Conservation (phyloP, 345 rosid genomes). For the Citrus hindsii region DNA sequence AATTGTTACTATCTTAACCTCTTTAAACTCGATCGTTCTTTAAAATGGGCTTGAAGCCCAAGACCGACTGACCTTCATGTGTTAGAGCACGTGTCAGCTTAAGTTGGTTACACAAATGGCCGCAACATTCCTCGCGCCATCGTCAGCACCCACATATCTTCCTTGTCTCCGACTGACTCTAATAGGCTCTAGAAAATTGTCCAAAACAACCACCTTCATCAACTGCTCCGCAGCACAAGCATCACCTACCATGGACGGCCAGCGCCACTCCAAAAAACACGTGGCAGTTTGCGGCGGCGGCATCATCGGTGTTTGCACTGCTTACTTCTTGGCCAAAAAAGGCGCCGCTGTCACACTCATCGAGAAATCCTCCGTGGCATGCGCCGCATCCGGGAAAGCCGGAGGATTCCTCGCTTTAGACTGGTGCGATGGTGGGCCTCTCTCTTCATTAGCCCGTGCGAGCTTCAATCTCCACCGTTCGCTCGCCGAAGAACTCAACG, state of each 20-base stretch:
- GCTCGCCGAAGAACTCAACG: slow-evolving; percentile 69
- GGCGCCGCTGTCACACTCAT: slow-evolving; percentile 68
- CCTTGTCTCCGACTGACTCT: background rate
- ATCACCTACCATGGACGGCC: slow-evolving; percentile 30
- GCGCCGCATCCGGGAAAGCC: slow-evolving; percentile 90
- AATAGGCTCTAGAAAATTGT: background rate
- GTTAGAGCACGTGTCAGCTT: slow-evolving; percentile 17
- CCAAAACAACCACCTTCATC: background rate
- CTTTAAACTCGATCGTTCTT: background rate
- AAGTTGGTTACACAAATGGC: background rate
- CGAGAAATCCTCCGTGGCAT: slow-evolving; percentile 75
- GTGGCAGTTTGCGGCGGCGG: slow-evolving; percentile 81
- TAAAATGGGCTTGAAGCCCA: background rate
- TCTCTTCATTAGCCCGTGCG: slow-evolving; percentile 61
- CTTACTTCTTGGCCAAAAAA: slow-evolving; percentile 73
- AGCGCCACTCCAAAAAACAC: slow-evolving; percentile 26
- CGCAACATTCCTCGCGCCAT: slow-evolving; percentile 9
- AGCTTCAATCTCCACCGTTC: slow-evolving; percentile 86
- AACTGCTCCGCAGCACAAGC: slow-evolving; percentile 20
- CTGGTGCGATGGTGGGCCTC: slow-evolving; percentile 81
- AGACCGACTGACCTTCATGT: background rate
- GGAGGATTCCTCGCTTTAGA: slow-evolving; percentile 90
- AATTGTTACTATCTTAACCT: no score
- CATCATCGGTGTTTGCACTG: slow-evolving; percentile 81
- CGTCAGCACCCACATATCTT: background rate